Percentiles rank a stretch among this genome's conserved stretches.
Conservation (phyloP, 805 yeast genomes). For the Zygotorulaspora florentina region DNA sequence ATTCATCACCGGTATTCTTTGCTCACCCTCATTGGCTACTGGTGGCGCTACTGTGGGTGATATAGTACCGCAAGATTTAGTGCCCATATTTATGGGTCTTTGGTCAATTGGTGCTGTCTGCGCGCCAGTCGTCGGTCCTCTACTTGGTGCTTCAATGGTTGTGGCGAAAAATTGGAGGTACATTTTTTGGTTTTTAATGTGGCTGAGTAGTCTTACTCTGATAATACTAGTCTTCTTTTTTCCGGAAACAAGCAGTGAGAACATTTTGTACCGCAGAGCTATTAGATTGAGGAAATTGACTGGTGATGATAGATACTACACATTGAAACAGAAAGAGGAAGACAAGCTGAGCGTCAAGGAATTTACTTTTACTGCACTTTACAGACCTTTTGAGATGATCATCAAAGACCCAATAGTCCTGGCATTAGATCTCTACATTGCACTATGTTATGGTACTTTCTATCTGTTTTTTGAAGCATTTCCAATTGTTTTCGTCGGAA, state of each 20-base stretch:
- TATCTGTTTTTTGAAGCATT: slow-evolving; percentile 60
- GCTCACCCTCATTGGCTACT: slow-evolving; percentile 53
- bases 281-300: slow-evolving; percentile 44
- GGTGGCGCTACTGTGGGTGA: slow-evolving; percentile 59
- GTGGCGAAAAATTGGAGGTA: slow-evolving; percentile 51
- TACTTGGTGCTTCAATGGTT: slow-evolving; percentile 50
- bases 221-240: slow-evolving; percentile 39
- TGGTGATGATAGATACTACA: slow-evolving; percentile 44
- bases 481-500: slow-evolving; percentile 49
- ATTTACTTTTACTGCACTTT: slow-evolving; percentile 35
- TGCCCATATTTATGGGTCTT: slow-evolving; percentile 45
- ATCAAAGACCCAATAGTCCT: slow-evolving; percentile 54
- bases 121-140: slow-evolving; percentile 56
- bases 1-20: slow-evolving; percentile 50
- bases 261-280: slow-evolving; percentile 47
- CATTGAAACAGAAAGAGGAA: slow-evolving; percentile 30
- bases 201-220: slow-evolving; percentile 39
- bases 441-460: slow-evolving; percentile 48
- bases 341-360: slow-evolving; percentile 31
- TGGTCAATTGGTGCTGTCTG: slow-evolving; percentile 54
- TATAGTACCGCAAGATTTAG: slow-evolving; percentile 39
- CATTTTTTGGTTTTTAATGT: slow-evolving; percentile 49
- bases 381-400: slow-evolving; percentile 49
- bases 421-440: slow-evolving; percentile 48
- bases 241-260: slow-evolving; percentile 48